Conservation (phyloP, 768 basidiomycete genomes). For the Russula earlei region DNA sequence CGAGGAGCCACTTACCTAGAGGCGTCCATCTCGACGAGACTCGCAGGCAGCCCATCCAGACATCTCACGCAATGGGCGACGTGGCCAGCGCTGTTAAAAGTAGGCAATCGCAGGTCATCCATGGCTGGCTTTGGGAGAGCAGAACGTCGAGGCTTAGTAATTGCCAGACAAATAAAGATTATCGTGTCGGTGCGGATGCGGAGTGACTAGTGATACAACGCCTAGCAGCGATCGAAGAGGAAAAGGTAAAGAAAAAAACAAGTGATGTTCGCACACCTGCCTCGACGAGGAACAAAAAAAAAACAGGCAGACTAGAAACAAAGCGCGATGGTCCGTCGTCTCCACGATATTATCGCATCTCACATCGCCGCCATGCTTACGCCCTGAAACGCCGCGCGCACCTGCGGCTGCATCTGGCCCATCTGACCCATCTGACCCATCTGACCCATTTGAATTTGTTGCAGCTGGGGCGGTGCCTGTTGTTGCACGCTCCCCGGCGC, state of each 20-base stretch:
- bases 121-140: too few relatives aligned
- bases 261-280: not conserved
- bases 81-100: constrained; percentile 43
- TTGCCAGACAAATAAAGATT: constrained; percentile 12
- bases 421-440: constrained; percentile 8
- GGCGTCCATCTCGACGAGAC: constrained; percentile 60
- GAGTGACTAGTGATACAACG: constrained; percentile 18
- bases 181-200: constrained; percentile 14
- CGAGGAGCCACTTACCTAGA: constrained; percentile 44
- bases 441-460: constrained; percentile 14
- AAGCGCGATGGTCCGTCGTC: constrained; percentile 1
- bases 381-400: constrained; percentile 20
- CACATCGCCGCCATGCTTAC: constrained; percentile 21
- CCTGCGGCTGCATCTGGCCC: constrained; percentile 16
- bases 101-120: constrained; percentile 14
- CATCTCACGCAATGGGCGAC: constrained; percentile 59
- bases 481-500: constrained; percentile 3
- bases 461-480: constrained; percentile 3
- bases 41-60: constrained; percentile 57
- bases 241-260: not conserved
- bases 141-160: too few relatives aligned
- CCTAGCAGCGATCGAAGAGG: not conserved
- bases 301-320: not conserved
- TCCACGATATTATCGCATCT: not conserved
- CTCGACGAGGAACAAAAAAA: not conserved